These are phyloP conservation scores for Cylindrotheca closterium DNA, from an alignment of 108 stramenopile species.

Conservation along the genomic window DNA sequence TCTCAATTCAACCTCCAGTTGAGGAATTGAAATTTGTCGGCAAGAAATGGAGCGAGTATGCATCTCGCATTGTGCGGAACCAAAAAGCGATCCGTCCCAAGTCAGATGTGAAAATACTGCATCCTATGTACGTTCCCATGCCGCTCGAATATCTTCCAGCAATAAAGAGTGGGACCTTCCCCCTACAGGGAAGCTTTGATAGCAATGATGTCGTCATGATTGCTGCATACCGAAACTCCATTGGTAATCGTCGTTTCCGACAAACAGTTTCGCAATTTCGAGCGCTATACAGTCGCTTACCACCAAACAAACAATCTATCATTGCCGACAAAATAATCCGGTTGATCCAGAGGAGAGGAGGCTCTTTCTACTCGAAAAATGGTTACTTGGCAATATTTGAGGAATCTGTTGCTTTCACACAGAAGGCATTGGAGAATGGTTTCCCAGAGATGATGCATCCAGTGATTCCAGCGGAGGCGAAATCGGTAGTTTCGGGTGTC, in stretches of 20 bases:
- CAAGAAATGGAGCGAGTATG: too few relatives aligned
- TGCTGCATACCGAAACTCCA: constrained; percentile 3
- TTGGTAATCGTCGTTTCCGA: constrained; percentile 11
- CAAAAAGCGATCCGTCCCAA: background rate
- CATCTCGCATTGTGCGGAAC: too few relatives aligned
- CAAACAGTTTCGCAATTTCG: constrained; percentile 2
- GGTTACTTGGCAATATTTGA: background rate
- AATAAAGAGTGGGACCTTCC: background rate
- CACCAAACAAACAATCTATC: background rate
- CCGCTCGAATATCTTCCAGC: background rate
- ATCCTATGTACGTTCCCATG: background rate
- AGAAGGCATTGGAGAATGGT: constrained; percentile 1
- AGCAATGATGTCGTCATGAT: background rate
- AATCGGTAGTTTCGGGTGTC: constrained; percentile 1
- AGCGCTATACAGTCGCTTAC: background rate
- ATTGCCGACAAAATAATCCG: background rate
- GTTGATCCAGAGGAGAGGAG: background rate
- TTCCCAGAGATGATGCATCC: constrained; percentile 11
- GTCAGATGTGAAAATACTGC: background rate
- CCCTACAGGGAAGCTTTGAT: background rate
- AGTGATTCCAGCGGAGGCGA: background rate
- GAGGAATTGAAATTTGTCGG: background rate
- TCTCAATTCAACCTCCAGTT: too few relatives aligned
- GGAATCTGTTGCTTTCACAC: background rate
- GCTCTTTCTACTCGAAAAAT: background rate